Conservation (phyloP, 495 filamentous ascomycete genomes). For the Thermothielavioides terrestris region DNA sequence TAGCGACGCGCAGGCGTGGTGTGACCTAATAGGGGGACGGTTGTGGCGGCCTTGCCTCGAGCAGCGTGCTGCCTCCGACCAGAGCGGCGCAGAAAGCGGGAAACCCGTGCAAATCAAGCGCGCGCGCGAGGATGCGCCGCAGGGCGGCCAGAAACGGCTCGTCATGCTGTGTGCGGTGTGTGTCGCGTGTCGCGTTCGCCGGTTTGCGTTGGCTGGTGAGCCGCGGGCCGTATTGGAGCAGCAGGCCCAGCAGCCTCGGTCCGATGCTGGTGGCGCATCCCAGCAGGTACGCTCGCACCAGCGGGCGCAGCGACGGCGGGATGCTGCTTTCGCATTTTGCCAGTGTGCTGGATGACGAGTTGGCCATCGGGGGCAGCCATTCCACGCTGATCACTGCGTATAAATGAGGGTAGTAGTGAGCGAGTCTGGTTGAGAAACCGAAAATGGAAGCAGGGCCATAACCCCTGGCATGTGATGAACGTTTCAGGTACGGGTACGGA, state of each 20-base stretch:
- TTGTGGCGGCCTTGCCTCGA: constrained; percentile 41
- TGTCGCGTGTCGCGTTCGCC: constrained; percentile 12
- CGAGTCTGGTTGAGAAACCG: no score
- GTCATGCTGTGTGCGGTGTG: neutral
- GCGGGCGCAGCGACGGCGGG: constrained; percentile 45
- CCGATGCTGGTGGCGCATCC: constrained; percentile 65
- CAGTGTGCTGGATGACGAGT: no score
- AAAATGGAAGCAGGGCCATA: no score
- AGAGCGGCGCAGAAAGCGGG: constrained; percentile 74
- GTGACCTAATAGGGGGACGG: neutral
- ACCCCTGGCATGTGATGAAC: no score
- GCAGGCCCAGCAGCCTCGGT: constrained; percentile 54
- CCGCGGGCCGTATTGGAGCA: constrained; percentile 35
- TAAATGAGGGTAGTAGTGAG: no score
- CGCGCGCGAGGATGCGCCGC: constrained; percentile 35
- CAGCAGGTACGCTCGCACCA: constrained; percentile 64
- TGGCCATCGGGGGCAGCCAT: no score
- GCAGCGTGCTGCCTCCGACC: constrained; percentile 65
- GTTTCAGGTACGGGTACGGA: no score
- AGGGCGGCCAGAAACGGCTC: constrained; percentile 35
- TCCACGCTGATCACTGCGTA: no score
- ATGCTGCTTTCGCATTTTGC: constrained; percentile 30
- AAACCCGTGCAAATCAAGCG: constrained; percentile 53
- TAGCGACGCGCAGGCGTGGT: neutral
- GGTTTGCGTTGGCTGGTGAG: constrained; percentile 37